Percentiles rank a stretch among this genome's conserved stretches.
phyloP scores from a whole-genome alignment of 2,329 filamentous ascomycete species.

The Cylindrodendrum hubeiense region DNA sequence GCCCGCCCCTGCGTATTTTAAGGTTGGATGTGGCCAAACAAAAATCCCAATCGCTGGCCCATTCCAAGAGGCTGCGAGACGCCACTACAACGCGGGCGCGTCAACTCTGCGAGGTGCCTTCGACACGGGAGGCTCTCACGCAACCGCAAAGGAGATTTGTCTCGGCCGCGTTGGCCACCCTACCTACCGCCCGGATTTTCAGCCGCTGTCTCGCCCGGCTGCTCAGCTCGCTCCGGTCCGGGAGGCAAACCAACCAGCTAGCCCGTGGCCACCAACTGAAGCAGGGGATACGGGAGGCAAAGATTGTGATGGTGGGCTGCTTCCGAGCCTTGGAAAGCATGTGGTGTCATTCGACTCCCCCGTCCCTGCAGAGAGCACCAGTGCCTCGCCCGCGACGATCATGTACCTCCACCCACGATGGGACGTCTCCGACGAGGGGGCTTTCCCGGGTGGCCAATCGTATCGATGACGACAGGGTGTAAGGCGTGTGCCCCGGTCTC shows the following conservation, averaged over 20 bases:
- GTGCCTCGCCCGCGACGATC: slow-evolving; percentile 11
- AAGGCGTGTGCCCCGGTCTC: not conserved
- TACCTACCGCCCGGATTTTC: no score
- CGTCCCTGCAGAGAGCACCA: slow-evolving; percentile 33
- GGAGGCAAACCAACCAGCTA: slow-evolving; percentile 3
- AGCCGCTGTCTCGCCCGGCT: not conserved
- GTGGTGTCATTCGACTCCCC: slow-evolving; percentile 33
- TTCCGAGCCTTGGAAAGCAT: slow-evolving; percentile 19
- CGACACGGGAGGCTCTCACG: not conserved
- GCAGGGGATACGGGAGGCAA: slow-evolving; percentile 1
- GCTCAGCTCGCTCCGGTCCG: not conserved
- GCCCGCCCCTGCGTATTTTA: slow-evolving; percentile 23
- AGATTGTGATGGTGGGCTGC: slow-evolving; percentile 32
- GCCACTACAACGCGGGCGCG: slow-evolving; percentile 28
- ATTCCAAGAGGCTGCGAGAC: slow-evolving; percentile 20
- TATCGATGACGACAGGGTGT: not conserved
- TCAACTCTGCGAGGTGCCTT: slow-evolving; percentile 29
- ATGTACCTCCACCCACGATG: slow-evolving; percentile 19
- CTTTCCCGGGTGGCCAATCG: slow-evolving; percentile 14
- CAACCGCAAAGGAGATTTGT: not conserved
- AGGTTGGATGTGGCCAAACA: slow-evolving; percentile 32
- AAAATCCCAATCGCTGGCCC: slow-evolving; percentile 28
- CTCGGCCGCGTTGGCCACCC: not conserved
- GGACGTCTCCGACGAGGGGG: slow-evolving; percentile 15
- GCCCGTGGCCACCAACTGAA: slow-evolving; percentile 3